Evolutionary conservation across 1,284 basidiomycete genomes (phyloP).

Genomic region (Ustilago xerochloae): DNA sequence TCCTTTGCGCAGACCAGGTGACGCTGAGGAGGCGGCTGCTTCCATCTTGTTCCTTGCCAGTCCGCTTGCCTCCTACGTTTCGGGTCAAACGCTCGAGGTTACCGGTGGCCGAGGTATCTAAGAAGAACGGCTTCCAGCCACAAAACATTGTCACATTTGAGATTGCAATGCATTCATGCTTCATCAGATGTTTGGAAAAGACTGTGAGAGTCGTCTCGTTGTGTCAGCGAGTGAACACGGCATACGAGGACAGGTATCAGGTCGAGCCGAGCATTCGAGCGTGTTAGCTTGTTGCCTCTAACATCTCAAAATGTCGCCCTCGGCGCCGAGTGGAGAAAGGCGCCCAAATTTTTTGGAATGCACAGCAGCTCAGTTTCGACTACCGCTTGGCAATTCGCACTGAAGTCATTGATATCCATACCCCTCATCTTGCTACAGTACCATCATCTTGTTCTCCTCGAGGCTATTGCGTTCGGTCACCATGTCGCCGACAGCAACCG

Average conservation of each 20-base stretch:
- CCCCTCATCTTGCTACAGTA: too few species aligned
- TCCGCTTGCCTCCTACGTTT: slow-evolving; percentile 81
- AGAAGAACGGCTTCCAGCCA: too few species aligned
- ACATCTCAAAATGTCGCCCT: not conserved
- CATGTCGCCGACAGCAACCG: slow-evolving; percentile 35
- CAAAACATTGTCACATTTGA: too few species aligned
- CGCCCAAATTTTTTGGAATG: slow-evolving; percentile 1
- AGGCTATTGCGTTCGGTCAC: too few species aligned
- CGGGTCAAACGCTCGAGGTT: slow-evolving; percentile 77
- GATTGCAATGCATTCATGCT: too few species aligned
- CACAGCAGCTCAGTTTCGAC: not conserved
- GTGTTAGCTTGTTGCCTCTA: not conserved
- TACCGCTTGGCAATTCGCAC: not conserved
- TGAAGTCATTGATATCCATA: too few species aligned
- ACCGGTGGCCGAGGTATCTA: slow-evolving; percentile 62
- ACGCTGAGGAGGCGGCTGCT: slow-evolving; percentile 80
- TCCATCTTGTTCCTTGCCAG: slow-evolving; percentile 71
- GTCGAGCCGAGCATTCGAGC: too few species aligned
- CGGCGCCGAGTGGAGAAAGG: slow-evolving; percentile 8
- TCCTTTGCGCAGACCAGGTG: slow-evolving; percentile 80
- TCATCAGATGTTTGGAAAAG: too few species aligned
- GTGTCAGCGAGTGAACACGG: too few species aligned
- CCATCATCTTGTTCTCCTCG: too few species aligned
- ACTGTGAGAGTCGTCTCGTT: not conserved
- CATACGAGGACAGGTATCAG: too few species aligned